Evolutionary conservation across 306 rosid genomes (phyloP).

Genomic region (Vachellia pachyceras): DNA sequence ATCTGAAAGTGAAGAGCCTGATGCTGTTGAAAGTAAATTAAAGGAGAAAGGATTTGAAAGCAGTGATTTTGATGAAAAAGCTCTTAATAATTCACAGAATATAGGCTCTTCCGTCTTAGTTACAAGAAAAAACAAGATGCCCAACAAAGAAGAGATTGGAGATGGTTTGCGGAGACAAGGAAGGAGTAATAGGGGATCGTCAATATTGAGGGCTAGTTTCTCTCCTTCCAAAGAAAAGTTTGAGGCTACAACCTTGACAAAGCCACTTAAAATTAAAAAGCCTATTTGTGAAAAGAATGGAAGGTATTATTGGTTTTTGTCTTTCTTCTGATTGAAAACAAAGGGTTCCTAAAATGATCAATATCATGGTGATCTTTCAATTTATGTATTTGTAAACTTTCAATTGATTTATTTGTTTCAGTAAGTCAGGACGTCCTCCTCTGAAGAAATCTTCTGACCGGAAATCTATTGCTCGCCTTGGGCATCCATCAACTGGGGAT

Average conservation of each 20-base stretch:
- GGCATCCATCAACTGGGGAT: slow-evolving; percentile 53
- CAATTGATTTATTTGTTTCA: slow-evolving; percentile 50
- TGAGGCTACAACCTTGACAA: slow-evolving; percentile 56
- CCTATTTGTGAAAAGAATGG: slow-evolving; percentile 68
- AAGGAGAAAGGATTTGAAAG: slow-evolving; percentile 65
- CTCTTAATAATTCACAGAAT: slow-evolving; percentile 49
- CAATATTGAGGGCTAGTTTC: slow-evolving; percentile 55
- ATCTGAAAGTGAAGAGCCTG: slow-evolving; percentile 82
- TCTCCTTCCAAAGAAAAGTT: slow-evolving; percentile 62
- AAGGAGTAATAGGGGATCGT: slow-evolving; percentile 63
- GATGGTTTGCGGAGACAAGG: slow-evolving; percentile 67
- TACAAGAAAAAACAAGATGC: slow-evolving; percentile 54
- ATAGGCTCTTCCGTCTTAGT: slow-evolving; percentile 45
- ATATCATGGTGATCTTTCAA: slow-evolving; percentile 4
- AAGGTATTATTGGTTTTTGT: slow-evolving; percentile 50
- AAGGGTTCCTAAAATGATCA: not conserved
- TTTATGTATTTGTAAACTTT: slow-evolving; percentile 29
- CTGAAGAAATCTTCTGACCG: slow-evolving; percentile 73
- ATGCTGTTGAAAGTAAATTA: slow-evolving; percentile 64
- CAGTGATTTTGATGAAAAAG: slow-evolving; percentile 55
- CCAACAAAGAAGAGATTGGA: slow-evolving; percentile 59
- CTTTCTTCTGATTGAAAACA: slow-evolving; percentile 10
- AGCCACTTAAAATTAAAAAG: slow-evolving; percentile 60
- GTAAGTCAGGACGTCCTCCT: slow-evolving; percentile 82
- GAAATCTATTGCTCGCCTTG: slow-evolving; percentile 61